Base-by-base conservation (phyloP, 2,329 filamentous ascomycete genomes). In the Fusarium foetens region DNA sequence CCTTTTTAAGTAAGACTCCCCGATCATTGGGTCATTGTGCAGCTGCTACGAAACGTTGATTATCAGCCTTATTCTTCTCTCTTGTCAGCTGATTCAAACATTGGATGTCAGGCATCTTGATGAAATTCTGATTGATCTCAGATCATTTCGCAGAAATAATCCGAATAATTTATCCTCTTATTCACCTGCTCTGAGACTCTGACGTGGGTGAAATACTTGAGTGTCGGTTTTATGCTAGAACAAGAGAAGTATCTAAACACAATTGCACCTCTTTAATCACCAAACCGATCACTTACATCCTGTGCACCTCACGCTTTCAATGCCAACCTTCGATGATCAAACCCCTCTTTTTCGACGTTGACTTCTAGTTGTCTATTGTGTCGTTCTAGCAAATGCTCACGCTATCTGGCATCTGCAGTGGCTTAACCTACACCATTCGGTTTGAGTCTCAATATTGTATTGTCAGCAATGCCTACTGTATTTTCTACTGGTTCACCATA, bases 21-120 rank as follows among this genome's bases (percentile, higher is more conserved):
- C 70, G 63, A 23, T 19, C 6, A 43, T 63, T 70, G 35, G 49
- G 59, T 70, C 69, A 52, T 59, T 38, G 45, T 60, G 43, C 51
- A 68, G 54, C 36, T 12, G 13, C 29, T 43, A 64, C 38, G 35
- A 29, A 63, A 16, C 43, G 25, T 41, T n/a, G 21, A 23, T 19
- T 23, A n/a, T 36, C 36, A n/a, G 51, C 42, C 64, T 27, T n/a
- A 10, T 27, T 35, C 10, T 49, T 68, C 21, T 16, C 12, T 66
- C 13, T 19, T 14, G 8, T 52, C 41, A 48, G 6, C 36, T n/a
- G 17, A 41, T 11, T 13, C 21, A 19, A 53, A 9, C 19, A 38
- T 41, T 3, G 10, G 7, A n/a, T 12, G 10, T 17, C 4, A 12
- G 12, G 4, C 19, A 19, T 23, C 13, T 23, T 13, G 12, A 48